Conservation (phyloP, 179 eudicot species). For the Beta lomatogona region DNA sequence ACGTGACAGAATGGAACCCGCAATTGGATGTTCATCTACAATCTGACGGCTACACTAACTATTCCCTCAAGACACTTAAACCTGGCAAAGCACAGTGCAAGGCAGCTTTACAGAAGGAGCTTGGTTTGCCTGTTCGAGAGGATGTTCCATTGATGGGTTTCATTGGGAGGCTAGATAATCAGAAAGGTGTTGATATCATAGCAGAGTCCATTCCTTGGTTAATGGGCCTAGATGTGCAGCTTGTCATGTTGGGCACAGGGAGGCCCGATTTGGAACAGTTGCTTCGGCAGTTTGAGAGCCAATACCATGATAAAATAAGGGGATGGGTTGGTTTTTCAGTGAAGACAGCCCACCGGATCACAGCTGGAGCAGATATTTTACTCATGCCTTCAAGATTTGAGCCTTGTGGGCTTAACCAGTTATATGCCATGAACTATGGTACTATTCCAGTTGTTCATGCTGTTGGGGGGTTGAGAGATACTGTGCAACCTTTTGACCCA, state of each 20-base stretch:
- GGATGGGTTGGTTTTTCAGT: slow-evolving; percentile 99
- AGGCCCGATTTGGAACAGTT: slow-evolving; percentile 78
- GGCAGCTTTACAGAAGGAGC: slow-evolving; percentile 82
- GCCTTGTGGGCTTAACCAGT: slow-evolving; percentile 97
- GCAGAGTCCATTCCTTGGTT: slow-evolving; percentile 95
- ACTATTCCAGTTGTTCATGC: slow-evolving; percentile 95
- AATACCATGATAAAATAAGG: slow-evolving; percentile 54
- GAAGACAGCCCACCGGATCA: slow-evolving; percentile 80
- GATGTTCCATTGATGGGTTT: slow-evolving; percentile 84
- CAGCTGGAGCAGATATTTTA: slow-evolving; percentile 92
- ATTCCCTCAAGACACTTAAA: slow-evolving; percentile 65
- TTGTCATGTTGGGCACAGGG: slow-evolving; percentile 90
- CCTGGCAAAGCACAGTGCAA: slow-evolving; percentile 84
- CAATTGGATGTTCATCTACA: slow-evolving; percentile 60
- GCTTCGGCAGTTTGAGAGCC: slow-evolving; percentile 71
- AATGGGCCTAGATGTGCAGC: slow-evolving; percentile 74
- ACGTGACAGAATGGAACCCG: slow-evolving; percentile 88
- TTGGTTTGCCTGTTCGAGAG: slow-evolving; percentile 66
- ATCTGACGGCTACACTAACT: slow-evolving; percentile 82
- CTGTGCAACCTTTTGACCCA: slow-evolving; percentile 85
- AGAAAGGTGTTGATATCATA: slow-evolving; percentile 92
- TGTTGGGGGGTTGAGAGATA: slow-evolving; percentile 91
- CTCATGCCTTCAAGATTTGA: slow-evolving; percentile 98
- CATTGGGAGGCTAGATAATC: slow-evolving; percentile 85
- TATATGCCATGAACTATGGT: slow-evolving; percentile 91